A percentile compares a stretch with the other conserved stretches of the same genome.
These are phyloP conservation scores for Talaromyces nanjingensis DNA, from an alignment of 495 filamentous ascomycete genomes.

Conservation along the genomic window DNA sequence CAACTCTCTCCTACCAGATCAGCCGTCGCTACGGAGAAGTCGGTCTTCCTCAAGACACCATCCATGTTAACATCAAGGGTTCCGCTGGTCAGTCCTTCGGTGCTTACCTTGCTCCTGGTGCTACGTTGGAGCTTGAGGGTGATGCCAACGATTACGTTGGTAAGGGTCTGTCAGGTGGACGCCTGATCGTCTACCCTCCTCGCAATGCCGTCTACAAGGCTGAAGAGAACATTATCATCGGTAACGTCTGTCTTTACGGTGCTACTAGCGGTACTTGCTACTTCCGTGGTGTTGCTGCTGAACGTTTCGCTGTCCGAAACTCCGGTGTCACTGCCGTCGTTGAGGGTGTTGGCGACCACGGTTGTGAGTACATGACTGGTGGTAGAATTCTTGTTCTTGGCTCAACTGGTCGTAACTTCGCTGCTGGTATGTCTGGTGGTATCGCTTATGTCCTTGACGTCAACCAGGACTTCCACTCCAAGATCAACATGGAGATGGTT, in stretches of 20 bases:
- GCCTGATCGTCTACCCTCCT: slow-evolving; percentile 93
- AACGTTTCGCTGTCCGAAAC: slow-evolving; percentile 97
- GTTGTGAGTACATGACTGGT: slow-evolving; percentile 97
- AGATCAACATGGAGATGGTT: slow-evolving; percentile 99
- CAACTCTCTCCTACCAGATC: slow-evolving; percentile 94
- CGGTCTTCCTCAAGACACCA: slow-evolving; percentile 87
- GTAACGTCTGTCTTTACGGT: slow-evolving; percentile 96
- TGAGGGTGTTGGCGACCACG: slow-evolving; percentile 96
- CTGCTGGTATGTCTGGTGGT: slow-evolving; percentile 98
- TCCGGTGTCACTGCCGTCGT: slow-evolving; percentile 95
- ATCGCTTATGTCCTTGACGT: slow-evolving; percentile 97
- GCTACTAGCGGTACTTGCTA: slow-evolving; percentile 90
- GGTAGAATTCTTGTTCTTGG: slow-evolving; percentile 88
- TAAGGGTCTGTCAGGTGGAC: slow-evolving; percentile 93
- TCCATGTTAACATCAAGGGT: slow-evolving; percentile 97
- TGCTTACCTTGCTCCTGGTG: slow-evolving; percentile 88
- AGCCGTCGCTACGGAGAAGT: slow-evolving; percentile 87
- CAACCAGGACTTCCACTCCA: slow-evolving; percentile 83
- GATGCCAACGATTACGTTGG: slow-evolving; percentile 98
- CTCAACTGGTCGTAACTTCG: slow-evolving; percentile 96
- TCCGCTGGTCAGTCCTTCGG: slow-evolving; percentile 98
- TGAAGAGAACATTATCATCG: slow-evolving; percentile 94
- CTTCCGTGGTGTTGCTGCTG: slow-evolving; percentile 96
- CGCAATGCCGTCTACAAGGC: slow-evolving; percentile 91
- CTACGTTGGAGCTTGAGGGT: slow-evolving; percentile 95